A percentile compares a stretch with the other conserved stretches of the same genome.
Evolutionary conservation across 1,139 yeast genomes (phyloP).

Genomic region (Pichia sp.): DNA sequence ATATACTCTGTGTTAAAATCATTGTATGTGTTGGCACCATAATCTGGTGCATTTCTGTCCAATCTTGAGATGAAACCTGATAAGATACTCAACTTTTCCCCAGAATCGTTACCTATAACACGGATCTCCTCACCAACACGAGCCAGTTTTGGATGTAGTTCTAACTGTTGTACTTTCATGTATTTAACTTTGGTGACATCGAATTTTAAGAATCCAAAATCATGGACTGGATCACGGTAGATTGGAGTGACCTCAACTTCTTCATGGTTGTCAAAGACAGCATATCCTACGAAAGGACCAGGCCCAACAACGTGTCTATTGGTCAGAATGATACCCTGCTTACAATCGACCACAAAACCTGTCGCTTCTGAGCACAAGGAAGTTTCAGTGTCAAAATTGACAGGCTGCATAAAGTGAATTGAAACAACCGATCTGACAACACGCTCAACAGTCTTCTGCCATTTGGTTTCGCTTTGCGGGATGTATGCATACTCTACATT

Average conservation of each 20-base stretch:
- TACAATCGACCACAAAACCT: slow-evolving; percentile 89
- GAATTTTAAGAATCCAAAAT: slow-evolving; percentile 74
- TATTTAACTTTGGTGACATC: slow-evolving; percentile 69
- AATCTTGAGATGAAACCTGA: slow-evolving; percentile 87
- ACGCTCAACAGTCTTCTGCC: slow-evolving; percentile 79
- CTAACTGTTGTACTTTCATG: slow-evolving; percentile 63
- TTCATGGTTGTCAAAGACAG: slow-evolving; percentile 91
- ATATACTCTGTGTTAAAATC: slow-evolving; percentile 95
- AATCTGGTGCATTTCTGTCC: slow-evolving; percentile 93
- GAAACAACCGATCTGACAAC: slow-evolving; percentile 88
- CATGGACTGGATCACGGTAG: slow-evolving; percentile 83
- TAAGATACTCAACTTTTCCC: slow-evolving; percentile 83
- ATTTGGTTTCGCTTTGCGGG: slow-evolving; percentile 32
- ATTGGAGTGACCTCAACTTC: slow-evolving; percentile 84
- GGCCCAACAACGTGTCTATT: slow-evolving; percentile 95
- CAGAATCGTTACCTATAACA: slow-evolving; percentile 95
- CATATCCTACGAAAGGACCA: slow-evolving; percentile 88
- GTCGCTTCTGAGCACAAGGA: slow-evolving; percentile 87
- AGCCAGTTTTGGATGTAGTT: slow-evolving; percentile 76
- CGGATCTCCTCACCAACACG: slow-evolving; percentile 87
- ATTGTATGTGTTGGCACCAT: slow-evolving; percentile 83
- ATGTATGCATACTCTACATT: slow-evolving; percentile 10
- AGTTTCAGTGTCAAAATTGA: slow-evolving; percentile 79
- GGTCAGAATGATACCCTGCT: slow-evolving; percentile 76
- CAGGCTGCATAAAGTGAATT: slow-evolving; percentile 82